Evolutionary conservation across 202 grass and related monocot genomes (phyloP), one percentile per base, ranked within the genome.

Genomic region (Zizania palustris): DNA sequence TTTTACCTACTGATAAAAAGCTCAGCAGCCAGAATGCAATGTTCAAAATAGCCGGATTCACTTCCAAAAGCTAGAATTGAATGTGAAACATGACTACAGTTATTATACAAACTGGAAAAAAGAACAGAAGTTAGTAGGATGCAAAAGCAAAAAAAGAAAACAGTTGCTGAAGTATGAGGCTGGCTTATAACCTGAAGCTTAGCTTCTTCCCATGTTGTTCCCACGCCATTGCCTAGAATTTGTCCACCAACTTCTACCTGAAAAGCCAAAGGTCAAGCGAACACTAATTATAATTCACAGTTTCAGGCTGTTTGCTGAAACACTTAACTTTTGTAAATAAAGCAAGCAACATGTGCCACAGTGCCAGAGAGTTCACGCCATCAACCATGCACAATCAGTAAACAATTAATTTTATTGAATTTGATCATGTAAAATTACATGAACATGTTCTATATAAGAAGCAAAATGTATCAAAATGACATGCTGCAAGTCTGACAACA

Each of bases 171-270:
- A 38, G 16, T 43, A 61, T 45, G 80, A 73, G 55, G 21, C 21
- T 20, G 46, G 63, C 36, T 63, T 63, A 74, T 64, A 72, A 93
- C 95, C 95, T 90, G 86, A 39, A 80, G 57, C 63, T 97, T 94
- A 56, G 95, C 94, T 71, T 97, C 91, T 82, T 97, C 91, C 95
- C 95, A 97, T 60, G 95, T 90, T 82, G 73, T 55, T 48, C 91
- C 89, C 69, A 84, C 63, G 78, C 91, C 91, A 73, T 80, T 75
- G 51, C 86, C 95, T 48, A 88, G 72, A 60, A 88, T 86, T 85
- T 94, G 84, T 36, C 95, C 87, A 71, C 65, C 85, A 83, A 98
- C 74, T 88, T 90, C 80, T 69, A 98, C 95, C 85, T 94, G 77
- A 74, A 85, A 79, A 28, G 28, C 28, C 28, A 28, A 28, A 28